A percentile compares a stretch with the other conserved stretches of the same genome.
Evolutionary conservation across 2,329 filamentous ascomycete species (phyloP).

Genomic region (Alternaria ventricosa): DNA sequence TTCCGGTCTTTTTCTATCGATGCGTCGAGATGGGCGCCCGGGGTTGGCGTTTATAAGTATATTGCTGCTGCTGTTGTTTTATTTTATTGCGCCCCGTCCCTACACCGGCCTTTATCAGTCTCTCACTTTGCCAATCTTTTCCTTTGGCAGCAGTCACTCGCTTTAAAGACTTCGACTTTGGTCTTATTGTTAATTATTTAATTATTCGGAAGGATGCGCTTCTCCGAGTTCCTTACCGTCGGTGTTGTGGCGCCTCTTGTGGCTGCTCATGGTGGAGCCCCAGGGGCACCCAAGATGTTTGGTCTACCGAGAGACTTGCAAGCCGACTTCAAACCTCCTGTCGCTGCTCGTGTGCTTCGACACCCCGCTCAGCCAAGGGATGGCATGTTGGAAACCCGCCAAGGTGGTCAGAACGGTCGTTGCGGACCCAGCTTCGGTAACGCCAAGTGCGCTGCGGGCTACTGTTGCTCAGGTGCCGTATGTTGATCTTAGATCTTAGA

Average conservation of each 20-base stretch:
- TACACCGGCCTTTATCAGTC: not conserved
- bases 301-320: constrained; percentile 42
- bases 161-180: not conserved
- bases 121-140: constrained; percentile 5
- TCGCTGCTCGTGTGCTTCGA: constrained; percentile 30
- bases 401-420: constrained; percentile 43
- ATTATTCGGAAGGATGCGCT: constrained; percentile 31
- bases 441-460: constrained; percentile 41
- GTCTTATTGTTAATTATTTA: not conserved
- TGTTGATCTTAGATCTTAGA: not conserved
- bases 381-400: constrained; percentile 38
- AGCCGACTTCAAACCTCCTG: constrained; percentile 26
- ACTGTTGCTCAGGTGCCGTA: constrained; percentile 46
- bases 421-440: constrained; percentile 40
- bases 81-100: constrained; percentile 1
- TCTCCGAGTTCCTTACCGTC: constrained; percentile 37
- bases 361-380: constrained; percentile 19
- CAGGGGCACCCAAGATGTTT: constrained; percentile 43
- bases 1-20: constrained; percentile 3
- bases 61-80: not conserved
- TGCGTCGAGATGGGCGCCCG: not conserved
- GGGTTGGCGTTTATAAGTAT: constrained; percentile 3
- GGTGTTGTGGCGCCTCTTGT: constrained; percentile 41
- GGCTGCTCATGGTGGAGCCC: constrained; percentile 40
- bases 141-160: constrained; percentile 4